Evolutionary conservation across 768 basidiomycete genomes (phyloP).

Genomic region (Pisolithus microcarpus): DNA sequence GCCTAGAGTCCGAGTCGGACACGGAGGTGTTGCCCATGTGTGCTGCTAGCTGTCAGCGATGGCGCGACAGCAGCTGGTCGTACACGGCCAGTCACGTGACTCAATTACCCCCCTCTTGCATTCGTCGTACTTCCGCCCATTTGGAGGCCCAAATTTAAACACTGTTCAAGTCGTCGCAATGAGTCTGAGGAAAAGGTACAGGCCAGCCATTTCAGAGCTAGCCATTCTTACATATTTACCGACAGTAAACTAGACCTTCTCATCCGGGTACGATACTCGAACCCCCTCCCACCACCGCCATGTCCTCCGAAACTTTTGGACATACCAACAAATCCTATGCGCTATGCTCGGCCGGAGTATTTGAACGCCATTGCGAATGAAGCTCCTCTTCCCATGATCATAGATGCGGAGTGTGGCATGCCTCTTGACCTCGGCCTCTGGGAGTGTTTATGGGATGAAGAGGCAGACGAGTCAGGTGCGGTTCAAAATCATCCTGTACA

Average conservation of each 20-base stretch:
- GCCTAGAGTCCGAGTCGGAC: neutral
- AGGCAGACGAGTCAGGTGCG: slow-evolving; percentile 60
- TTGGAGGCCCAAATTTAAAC: too few relatives aligned
- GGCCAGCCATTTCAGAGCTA: neutral
- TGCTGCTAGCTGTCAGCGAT: too few relatives aligned
- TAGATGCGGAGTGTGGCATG: slow-evolving; percentile 97
- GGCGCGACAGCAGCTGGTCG: too few relatives aligned
- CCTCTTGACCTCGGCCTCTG: slow-evolving; percentile 82
- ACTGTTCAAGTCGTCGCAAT: slow-evolving; percentile 19
- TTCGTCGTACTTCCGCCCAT: too few relatives aligned
- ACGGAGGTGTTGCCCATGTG: too few relatives aligned
- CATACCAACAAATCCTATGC: slow-evolving; percentile 82
- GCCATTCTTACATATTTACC: slow-evolving; percentile 8
- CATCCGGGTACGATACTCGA: slow-evolving; percentile 87
- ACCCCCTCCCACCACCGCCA: slow-evolving; percentile 92
- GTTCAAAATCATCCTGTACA: neutral
- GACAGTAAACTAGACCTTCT: slow-evolving; percentile 83
- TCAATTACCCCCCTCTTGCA: too few relatives aligned
- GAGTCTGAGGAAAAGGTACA: slow-evolving; percentile 54
- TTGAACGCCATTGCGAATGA: slow-evolving; percentile 75
- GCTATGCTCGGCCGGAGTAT: slow-evolving; percentile 84
- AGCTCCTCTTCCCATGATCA: slow-evolving; percentile 86
- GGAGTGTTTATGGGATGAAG: slow-evolving; percentile 79
- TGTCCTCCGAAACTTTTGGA: slow-evolving; percentile 94
- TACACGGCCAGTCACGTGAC: too few relatives aligned